Percentiles rank a stretch among this genome's conserved stretches.
Evolutionary conservation across 352 stramenopile species (phyloP).

Genomic region (Phytophthora pistaciae): DNA sequence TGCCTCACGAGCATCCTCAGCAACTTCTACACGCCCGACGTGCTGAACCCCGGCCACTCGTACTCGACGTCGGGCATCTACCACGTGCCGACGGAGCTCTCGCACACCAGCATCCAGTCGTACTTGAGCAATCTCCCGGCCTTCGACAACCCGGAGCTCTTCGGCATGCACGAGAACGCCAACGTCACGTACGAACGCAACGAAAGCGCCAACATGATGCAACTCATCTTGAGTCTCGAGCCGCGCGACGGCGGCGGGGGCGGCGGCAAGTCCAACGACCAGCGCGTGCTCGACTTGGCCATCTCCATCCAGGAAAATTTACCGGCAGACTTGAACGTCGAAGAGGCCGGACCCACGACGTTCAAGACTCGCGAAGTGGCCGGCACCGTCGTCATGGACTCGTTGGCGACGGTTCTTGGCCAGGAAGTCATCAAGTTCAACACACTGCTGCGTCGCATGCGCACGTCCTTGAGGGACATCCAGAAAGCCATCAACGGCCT

Average conservation of each 20-base stretch:
- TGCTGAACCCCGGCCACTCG: conserved; percentile 80
- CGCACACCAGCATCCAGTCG: conserved; percentile 60
- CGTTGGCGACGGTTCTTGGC: conserved; percentile 92
- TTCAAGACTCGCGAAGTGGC: conserved; percentile 91
- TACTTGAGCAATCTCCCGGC: conserved; percentile 89
- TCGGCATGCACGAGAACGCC: conserved; percentile 97
- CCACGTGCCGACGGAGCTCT: conserved; percentile 71
- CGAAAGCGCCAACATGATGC: conserved; percentile 90
- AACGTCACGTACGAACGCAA: conserved; percentile 95
- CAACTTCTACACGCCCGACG: conserved; percentile 90
- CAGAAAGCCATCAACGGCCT: conserved; percentile 86
- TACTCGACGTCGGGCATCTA: conserved; percentile 93
- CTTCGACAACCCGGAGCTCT: conserved; percentile 94
- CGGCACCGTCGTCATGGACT: conserved; percentile 91
- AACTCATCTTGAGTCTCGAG: conserved; percentile 91
- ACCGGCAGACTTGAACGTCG: conserved; percentile 71
- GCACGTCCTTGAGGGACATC: conserved; percentile 80
- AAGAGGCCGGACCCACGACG: conserved; percentile 91
- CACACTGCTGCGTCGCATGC: conserved; percentile 87
- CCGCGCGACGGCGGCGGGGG: conserved; percentile 76
- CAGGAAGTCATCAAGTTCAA: conserved; percentile 98
- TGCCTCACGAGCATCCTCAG: conserved; percentile 94
- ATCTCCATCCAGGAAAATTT: conserved; percentile 72
- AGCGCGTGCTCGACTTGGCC: conserved; percentile 84
- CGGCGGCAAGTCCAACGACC: conserved; percentile 84